Evolutionary conservation across 495 filamentous ascomycete genomes (phyloP), one percentile per base, ranked within the genome.

Genomic region (Podospora sp.): DNA sequence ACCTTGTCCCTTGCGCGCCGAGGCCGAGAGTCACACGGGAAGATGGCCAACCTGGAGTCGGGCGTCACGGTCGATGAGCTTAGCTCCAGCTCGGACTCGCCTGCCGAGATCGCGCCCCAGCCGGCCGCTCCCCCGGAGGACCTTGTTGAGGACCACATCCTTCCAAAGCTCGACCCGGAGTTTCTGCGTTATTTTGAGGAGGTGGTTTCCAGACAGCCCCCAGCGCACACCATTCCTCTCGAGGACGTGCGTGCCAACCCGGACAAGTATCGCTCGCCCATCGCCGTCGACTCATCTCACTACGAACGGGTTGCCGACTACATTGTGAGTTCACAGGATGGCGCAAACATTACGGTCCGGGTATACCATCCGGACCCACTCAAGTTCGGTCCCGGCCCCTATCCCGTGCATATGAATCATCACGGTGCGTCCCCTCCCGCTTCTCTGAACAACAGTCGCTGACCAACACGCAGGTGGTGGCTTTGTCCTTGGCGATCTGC

Each of bases 401-500:
- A 81, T 66, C 77, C 80, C 1, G 76, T 82, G 0, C 82, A 85
- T 60, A 61, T 85, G 16, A 83, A 85, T 55, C 83, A 79, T 36
- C 82, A 85, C 56, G 83, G 83, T 69, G 71, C 66, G 67, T 68
- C 6, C 16, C n/a, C 24, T n/a, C 52, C 5, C 16, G 0, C 64
- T 59, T 24, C 16, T 18, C 7, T 24, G 12, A 12, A 7, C 58
- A 8, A 24, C 14, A 51, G n/a, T 60, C 66, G 53, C 72, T 65
- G 36, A 58, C 49, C 0, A 22, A 56, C 7, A 9, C 22, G 21
- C 18, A 75, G 74, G 71, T 0, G 76, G 73, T 63, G 83, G 84
- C 0, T 86, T 82, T 68, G 82, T 80, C 2, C 65, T 84, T 12
- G 84, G 84, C 0, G 81, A 84, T 62, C 69, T 86, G 40, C 71